Evolutionary conservation across 148 eudicot genomes (phyloP), one percentile per base, ranked within the genome.

Genomic region (Chenopodium berlandieri): DNA sequence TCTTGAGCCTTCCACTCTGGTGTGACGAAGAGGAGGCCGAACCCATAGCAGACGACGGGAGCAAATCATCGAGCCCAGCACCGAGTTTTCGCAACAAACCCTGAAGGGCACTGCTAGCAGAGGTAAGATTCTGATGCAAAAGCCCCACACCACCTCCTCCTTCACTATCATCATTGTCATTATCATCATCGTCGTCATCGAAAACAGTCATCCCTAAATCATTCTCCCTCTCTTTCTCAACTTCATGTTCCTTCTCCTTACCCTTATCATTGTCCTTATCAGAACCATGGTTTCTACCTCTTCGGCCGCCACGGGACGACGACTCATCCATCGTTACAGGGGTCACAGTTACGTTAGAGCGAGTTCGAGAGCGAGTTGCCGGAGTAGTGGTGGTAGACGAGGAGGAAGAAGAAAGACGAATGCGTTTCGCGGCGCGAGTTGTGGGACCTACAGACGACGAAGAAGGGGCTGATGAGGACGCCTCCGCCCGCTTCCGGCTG

Each of bases 401-500:
- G 7, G 88, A 44, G 0, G 89, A 37, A 60, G 91, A 73, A 13
- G 91, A 83, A 30, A 87, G 76, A 37, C 97, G 95, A 37, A 91
- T 40, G 78, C 94, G 91, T 80, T 92, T 91, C 17, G 85, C 48
- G 27, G 93, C 81, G 63, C 95, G 97, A 69, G 93, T 91, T 62
- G 88, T 76, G 75, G 94, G 87, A 22, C 94, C 83, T 34, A 67
- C 85, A n/a, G 98, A 87, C 13, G 93, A 86, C 64, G 92, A 86
- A 83, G 96, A 90, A 82, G 96, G 85, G 83, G 94, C 87, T 86
- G 98, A 89, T 85, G 97, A 89, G 88, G 93, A 88, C 86, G 97
- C 98, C 94, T 97, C 98, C 88, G 95, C 98, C 94, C 98, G 90
- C 89, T 97, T 96, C 85, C 98, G 99, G 84, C 97, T 90, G 71